Evolutionary conservation across 1,284 basidiomycete species (phyloP).

Genomic region (Irpex sp.): DNA sequence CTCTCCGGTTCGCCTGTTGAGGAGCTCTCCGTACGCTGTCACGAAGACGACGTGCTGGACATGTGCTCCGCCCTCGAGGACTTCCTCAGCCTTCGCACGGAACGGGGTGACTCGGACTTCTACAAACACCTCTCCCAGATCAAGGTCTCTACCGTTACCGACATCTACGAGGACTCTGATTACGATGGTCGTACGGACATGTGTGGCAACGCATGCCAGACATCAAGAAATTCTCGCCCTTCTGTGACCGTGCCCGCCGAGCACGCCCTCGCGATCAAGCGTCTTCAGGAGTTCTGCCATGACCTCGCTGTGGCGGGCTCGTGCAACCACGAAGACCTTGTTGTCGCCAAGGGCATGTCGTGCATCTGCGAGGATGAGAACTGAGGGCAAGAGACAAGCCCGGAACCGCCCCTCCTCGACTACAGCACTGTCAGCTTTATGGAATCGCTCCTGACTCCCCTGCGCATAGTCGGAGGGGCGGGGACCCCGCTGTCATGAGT

Average conservation of each 20-base stretch:
- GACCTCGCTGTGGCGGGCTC: constrained; percentile 25
- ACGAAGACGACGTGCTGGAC: constrained; percentile 57
- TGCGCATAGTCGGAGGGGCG: not conserved
- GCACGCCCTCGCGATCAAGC: constrained; percentile 26
- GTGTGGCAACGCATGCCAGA: not conserved
- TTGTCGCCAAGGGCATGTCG: not conserved
- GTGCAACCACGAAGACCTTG: constrained; percentile 2
- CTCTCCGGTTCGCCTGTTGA: constrained; percentile 62
- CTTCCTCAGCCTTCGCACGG: constrained; percentile 49
- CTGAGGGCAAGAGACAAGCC: not conserved
- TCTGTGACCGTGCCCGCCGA: constrained; percentile 19
- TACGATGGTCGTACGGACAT: constrained; percentile 11
- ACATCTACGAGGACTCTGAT: constrained; percentile 20
- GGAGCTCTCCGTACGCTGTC: constrained; percentile 52
- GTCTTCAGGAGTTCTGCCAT: constrained; percentile 29
- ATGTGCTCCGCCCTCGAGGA: constrained; percentile 51
- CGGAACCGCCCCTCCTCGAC: not conserved
- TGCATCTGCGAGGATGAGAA: not conserved
- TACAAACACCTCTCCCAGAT: constrained; percentile 28
- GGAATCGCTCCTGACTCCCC: not conserved
- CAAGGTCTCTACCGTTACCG: constrained; percentile 25
- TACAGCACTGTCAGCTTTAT: not conserved
- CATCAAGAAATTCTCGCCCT: not conserved
- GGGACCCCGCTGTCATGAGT: not conserved
- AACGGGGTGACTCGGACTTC: constrained; percentile 36